phyloP scores from a whole-genome alignment of 2,329 filamentous ascomycete genomes.

The Camptophora hylomeconis region DNA sequence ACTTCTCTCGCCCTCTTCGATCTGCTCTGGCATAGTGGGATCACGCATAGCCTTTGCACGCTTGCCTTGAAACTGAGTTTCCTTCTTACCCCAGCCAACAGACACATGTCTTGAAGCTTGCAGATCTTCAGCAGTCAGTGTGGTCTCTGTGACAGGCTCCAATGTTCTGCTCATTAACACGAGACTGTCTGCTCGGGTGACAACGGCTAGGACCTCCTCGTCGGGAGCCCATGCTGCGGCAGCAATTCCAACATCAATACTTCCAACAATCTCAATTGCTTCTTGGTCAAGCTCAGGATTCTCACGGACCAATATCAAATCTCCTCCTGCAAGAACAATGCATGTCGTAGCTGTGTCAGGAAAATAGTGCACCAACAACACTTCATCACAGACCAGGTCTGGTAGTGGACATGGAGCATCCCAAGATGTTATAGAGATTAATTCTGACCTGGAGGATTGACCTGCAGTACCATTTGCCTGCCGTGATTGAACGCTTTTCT shows the following conservation, averaged over 20 bases:
- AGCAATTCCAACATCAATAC: conserved; percentile 80
- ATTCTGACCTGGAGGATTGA: conserved; percentile 18
- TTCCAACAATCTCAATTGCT: conserved; percentile 87
- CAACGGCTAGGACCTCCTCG: conserved; percentile 75
- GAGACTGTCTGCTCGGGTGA: conserved; percentile 64
- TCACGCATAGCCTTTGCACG: conserved; percentile 77
- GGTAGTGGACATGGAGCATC: conserved; percentile 71
- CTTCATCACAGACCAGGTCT: conserved; percentile 58
- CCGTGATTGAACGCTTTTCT: conserved; percentile 27
- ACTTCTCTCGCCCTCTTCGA: conserved; percentile 72
- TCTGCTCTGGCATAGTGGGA: conserved; percentile 83
- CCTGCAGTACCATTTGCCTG: conserved; percentile 1
- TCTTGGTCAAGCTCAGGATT: conserved; percentile 53
- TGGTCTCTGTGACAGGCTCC: conserved; percentile 65
- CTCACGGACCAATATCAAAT: conserved; percentile 77
- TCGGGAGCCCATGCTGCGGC: conserved; percentile 91
- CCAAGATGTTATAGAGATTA: conserved; percentile 50
- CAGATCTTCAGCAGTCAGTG: conserved; percentile 62
- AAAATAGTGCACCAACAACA: conserved; percentile 75
- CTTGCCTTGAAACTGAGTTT: conserved; percentile 93
- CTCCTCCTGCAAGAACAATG: conserved; percentile 75
- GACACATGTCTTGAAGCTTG: conserved; percentile 86
- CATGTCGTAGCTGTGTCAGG: conserved; percentile 65
- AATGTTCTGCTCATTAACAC: conserved; percentile 90
- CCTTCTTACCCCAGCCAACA: conserved; percentile 95